Evolutionary conservation across 2,329 filamentous ascomycete species (phyloP).

Genomic region (Trichoderma arundinaceum): DNA sequence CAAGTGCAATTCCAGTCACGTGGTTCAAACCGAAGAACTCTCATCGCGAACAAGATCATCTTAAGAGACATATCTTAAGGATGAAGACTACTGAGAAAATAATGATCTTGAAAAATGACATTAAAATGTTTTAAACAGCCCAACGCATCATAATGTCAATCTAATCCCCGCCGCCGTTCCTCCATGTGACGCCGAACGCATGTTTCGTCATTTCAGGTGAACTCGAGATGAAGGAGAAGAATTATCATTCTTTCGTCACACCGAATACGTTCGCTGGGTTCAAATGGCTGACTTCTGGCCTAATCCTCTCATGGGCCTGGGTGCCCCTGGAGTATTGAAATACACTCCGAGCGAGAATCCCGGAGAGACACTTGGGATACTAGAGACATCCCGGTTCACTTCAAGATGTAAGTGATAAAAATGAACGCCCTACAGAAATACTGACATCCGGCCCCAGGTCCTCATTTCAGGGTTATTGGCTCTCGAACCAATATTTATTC

Average conservation of each 20-base stretch:
- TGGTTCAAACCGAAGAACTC: conserved; percentile 28
- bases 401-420: conserved; percentile 34
- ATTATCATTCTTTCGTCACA: conserved; percentile 37
- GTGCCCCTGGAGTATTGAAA: conserved; percentile 44
- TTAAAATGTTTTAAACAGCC: background rate
- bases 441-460: conserved; percentile 37
- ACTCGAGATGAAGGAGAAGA: conserved; percentile 45
- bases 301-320: conserved; percentile 43
- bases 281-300: conserved; percentile 48
- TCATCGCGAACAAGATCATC: background rate
- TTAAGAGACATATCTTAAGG: background rate
- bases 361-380: conserved; percentile 37
- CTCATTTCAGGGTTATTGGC: conserved; percentile 43
- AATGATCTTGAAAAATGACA: background rate
- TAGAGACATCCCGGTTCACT: conserved; percentile 43
- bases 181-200: conserved; percentile 17
- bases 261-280: conserved; percentile 42
- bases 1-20: conserved; percentile 33
- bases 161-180: background rate
- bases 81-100: background rate
- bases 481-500: conserved; percentile 45
- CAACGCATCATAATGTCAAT: background rate
- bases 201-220: conserved; percentile 27
- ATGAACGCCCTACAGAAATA: background rate
- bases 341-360: conserved; percentile 41